phyloP scores from a whole-genome alignment of 495 filamentous ascomycete species.

The Pyronema domesticum region DNA sequence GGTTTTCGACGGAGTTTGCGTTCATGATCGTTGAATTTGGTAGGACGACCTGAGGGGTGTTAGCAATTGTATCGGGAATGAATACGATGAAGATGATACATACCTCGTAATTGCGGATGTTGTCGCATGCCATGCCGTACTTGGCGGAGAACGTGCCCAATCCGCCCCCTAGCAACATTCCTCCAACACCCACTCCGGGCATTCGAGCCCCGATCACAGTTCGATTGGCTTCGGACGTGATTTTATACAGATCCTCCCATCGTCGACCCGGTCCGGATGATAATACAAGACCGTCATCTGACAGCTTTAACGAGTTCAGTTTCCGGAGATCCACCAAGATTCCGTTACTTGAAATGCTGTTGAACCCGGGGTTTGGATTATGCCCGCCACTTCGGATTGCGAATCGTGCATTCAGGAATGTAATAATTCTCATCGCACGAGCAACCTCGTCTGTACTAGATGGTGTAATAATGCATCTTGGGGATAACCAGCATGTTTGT shows the following conservation, averaged over 20 bases:
- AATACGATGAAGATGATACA: conserved; percentile 20
- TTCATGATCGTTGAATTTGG: conserved; percentile 25
- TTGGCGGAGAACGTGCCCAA: conserved; percentile 33
- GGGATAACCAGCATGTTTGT: conserved; percentile 11
- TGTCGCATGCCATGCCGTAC: conserved; percentile 35
- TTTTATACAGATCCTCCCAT: conserved; percentile 39
- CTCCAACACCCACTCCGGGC: conserved; percentile 36
- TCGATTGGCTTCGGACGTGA: conserved; percentile 23
- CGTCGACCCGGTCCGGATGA: conserved; percentile 30
- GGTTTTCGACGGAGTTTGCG: conserved; percentile 20
- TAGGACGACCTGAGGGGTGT: conserved; percentile 23
- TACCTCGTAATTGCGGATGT: conserved; percentile 33
- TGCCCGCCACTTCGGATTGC: conserved; percentile 37
- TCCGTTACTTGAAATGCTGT: conserved; percentile 33
- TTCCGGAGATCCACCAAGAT: conserved; percentile 39
- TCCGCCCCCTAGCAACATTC: conserved; percentile 38
- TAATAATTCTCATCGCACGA: conserved; percentile 23
- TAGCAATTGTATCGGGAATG: background rate
- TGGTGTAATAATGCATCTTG: conserved; percentile 31
- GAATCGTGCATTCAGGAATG: conserved; percentile 27
- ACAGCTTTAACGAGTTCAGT: conserved; percentile 25
- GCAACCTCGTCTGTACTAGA: conserved; percentile 27
- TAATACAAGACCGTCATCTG: conserved; percentile 23
- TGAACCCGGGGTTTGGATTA: conserved; percentile 31
- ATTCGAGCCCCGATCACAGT: conserved; percentile 34